These are phyloP conservation scores for Priceomyces medius DNA, from an alignment of 805 yeast genomes.

Conservation along the genomic window DNA sequence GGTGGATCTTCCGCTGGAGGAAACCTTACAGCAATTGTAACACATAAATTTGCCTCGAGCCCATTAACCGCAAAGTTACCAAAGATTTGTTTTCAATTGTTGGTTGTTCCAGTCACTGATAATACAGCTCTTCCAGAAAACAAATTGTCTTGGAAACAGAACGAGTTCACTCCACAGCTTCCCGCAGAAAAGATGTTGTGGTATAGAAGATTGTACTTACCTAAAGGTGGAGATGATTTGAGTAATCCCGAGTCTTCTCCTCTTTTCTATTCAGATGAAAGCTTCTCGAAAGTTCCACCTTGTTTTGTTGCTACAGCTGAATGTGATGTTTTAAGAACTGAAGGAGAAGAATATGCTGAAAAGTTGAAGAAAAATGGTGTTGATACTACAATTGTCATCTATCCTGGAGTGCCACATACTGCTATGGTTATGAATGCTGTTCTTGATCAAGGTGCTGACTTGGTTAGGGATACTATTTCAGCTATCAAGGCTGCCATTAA, in stretches of 20 bases:
- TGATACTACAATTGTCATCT: slow-evolving; percentile 29
- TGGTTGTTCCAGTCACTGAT: slow-evolving; percentile 46
- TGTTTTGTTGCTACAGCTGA: slow-evolving; percentile 42
- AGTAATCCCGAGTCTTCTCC: slow-evolving; percentile 41
- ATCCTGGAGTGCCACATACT: slow-evolving; percentile 48
- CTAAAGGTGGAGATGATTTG: slow-evolving; percentile 23
- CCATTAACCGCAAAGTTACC: slow-evolving; percentile 24
- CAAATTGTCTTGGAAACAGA: slow-evolving; percentile 37
- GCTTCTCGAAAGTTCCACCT: slow-evolving; percentile 40
- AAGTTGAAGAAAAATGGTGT: slow-evolving; percentile 40
- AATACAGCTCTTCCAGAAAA: slow-evolving; percentile 38
- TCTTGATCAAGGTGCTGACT: slow-evolving; percentile 31
- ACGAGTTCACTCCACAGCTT: slow-evolving; percentile 40
- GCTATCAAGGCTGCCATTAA: slow-evolving; percentile 30
- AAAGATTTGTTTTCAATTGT: slow-evolving; percentile 36
- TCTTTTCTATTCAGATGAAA: slow-evolving; percentile 36
- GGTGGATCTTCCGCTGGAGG: slow-evolving; percentile 53
- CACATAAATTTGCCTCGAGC: slow-evolving; percentile 33
- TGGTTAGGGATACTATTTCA: slow-evolving; percentile 28
- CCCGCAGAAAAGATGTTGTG: slow-evolving; percentile 47
- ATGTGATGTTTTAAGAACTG: slow-evolving; percentile 45
- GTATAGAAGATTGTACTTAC: slow-evolving; percentile 43
- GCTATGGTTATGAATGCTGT: slow-evolving; percentile 48
- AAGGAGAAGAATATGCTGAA: slow-evolving; percentile 42
- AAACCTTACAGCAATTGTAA: slow-evolving; percentile 35